Percentiles rank a stretch among this genome's conserved stretches.
Evolutionary conservation across 2,329 filamentous ascomycete species (phyloP).

Genomic region (Stagonosporopsis tanaceti): DNA sequence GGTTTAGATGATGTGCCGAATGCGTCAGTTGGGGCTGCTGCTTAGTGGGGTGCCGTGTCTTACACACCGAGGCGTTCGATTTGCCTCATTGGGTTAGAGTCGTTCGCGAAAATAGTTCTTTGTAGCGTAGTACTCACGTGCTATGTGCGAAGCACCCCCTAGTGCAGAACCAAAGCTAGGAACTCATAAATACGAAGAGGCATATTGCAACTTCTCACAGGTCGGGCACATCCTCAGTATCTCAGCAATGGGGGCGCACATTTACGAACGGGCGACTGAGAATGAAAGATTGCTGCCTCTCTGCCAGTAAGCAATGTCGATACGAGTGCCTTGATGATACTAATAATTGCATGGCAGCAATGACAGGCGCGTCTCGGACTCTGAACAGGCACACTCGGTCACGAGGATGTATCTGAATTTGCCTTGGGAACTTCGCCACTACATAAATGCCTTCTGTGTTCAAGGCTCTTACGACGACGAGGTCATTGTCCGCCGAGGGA

Average conservation of each 20-base stretch:
- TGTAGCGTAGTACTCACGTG: constrained; percentile 20
- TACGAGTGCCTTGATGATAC: neutral
- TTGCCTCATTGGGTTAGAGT: constrained; percentile 5
- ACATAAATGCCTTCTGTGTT: constrained; percentile 28
- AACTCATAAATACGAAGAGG: neutral
- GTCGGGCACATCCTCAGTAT: neutral
- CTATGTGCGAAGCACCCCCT: neutral
- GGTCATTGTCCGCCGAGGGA: constrained; percentile 27
- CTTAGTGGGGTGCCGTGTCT: constrained; percentile 11
- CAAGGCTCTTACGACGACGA: constrained; percentile 30
- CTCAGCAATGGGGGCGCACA: neutral
- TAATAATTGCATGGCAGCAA: neutral
- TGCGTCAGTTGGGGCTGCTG: neutral
- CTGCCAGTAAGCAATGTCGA: neutral
- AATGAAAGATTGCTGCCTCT: neutral
- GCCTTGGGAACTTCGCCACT: constrained; percentile 33
- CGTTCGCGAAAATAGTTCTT: constrained; percentile 17
- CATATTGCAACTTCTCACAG: neutral
- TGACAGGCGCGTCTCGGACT: neutral
- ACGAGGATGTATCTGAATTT: constrained; percentile 17
- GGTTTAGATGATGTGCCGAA: constrained; percentile 4
- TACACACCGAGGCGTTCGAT: constrained; percentile 8
- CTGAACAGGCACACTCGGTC: neutral
- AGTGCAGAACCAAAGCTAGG: neutral
- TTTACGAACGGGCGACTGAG: neutral